Percentiles rank a stretch among this genome's conserved stretches.
Evolutionary conservation across 2,329 filamentous ascomycete species (phyloP).

Genomic region (Colletotrichum echinochloae): DNA sequence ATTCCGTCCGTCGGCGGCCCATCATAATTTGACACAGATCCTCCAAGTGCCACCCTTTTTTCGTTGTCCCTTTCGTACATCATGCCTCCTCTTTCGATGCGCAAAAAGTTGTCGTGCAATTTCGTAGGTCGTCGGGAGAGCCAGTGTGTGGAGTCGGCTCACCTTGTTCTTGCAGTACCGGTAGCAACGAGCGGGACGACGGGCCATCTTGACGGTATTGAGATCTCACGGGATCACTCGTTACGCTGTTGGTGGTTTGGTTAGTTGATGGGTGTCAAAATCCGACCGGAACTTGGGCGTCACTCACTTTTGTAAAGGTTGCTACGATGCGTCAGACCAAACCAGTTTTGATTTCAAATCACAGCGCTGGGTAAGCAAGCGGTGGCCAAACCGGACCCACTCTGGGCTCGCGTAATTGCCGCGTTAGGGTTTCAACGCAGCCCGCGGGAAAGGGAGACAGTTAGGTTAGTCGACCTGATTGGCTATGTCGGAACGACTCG

Average conservation of each 20-base stretch:
- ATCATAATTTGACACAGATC: too few relatives aligned
- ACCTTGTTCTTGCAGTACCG: slow-evolving; percentile 99
- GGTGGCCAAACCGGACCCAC: slow-evolving; percentile 28
- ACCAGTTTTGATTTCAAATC: slow-evolving; percentile 67
- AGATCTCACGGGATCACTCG: slow-evolving; percentile 48
- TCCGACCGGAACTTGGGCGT: slow-evolving; percentile 39
- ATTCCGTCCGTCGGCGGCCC: not conserved
- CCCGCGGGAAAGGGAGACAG: not conserved
- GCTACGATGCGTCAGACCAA: slow-evolving; percentile 45
- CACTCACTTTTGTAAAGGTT: slow-evolving; percentile 35
- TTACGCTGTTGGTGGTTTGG: slow-evolving; percentile 50
- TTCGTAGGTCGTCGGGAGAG: slow-evolving; percentile 18
- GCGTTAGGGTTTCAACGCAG: slow-evolving; percentile 8
- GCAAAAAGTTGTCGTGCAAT: slow-evolving; percentile 31
- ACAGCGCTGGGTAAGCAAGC: slow-evolving; percentile 45
- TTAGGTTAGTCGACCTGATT: not conserved
- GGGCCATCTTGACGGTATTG: slow-evolving; percentile 91
- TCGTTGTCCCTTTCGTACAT: too few relatives aligned
- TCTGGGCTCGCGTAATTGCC: slow-evolving; percentile 19
- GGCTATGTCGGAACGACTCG: not conserved
- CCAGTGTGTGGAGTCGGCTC: slow-evolving; percentile 51
- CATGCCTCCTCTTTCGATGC: slow-evolving; percentile 20
- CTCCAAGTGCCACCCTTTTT: not conserved
- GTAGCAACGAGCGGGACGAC: slow-evolving; percentile 99
- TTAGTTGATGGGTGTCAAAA: slow-evolving; percentile 48